These are phyloP conservation scores for Beauveria australis DNA, from an alignment of 2,329 filamentous ascomycete species.

Conservation along the genomic window DNA sequence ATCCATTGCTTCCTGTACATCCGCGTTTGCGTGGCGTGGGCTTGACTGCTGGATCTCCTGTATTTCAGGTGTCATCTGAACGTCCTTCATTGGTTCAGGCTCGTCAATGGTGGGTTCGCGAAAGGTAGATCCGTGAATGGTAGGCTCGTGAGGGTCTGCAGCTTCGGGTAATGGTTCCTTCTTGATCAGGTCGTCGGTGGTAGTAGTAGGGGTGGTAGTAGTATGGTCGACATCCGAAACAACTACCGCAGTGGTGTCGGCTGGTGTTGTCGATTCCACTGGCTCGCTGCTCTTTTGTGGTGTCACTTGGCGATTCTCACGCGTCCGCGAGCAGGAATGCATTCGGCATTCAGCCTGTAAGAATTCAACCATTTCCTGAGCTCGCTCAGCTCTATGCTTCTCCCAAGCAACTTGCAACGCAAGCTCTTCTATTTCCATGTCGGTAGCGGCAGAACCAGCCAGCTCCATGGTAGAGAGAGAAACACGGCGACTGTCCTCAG, in stretches of 20 bases:
- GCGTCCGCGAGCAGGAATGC: conserved; percentile 55
- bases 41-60: conserved; percentile 21
- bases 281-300: not conserved
- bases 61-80: not conserved
- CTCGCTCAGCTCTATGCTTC: conserved; percentile 56
- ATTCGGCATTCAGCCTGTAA: conserved; percentile 67
- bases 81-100: conserved; percentile 5
- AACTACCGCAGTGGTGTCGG: not conserved
- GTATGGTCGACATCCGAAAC: not conserved
- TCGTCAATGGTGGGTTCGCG: conserved; percentile 10
- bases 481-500: conserved; percentile 32
- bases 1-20: not conserved
- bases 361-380: conserved; percentile 67
- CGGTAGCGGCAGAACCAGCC: conserved; percentile 45
- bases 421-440: conserved; percentile 52
- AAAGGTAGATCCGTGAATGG: not conserved
- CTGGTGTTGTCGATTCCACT: not conserved
- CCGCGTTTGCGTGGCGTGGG: not conserved
- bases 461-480: conserved; percentile 43
- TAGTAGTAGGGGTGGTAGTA: not conserved
- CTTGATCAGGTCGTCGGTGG: not conserved
- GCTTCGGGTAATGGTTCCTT: not conserved
- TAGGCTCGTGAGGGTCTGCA: conserved; percentile 15
- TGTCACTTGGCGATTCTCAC: conserved; percentile 16
- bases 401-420: conserved; percentile 47